Percentiles rank a stretch among this genome's conserved stretches.
These are phyloP conservation scores for Termitomyces sp. DNA, from an alignment of 1,284 basidiomycete genomes.

Conservation along the genomic window DNA sequence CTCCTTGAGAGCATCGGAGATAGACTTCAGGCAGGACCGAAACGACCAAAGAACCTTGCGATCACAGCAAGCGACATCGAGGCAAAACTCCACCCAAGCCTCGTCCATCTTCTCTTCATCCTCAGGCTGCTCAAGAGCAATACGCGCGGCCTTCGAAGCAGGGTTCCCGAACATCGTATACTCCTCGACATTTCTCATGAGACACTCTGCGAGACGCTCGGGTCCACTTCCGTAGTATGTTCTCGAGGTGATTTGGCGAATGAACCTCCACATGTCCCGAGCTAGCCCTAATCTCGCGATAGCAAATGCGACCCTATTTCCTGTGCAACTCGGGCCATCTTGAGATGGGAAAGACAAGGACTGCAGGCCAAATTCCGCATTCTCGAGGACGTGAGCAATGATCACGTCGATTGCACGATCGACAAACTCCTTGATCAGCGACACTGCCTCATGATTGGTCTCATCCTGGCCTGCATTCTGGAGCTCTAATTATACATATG, in stretches of 20 bases:
- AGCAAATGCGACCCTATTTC: too few relatives aligned
- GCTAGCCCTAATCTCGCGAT: conserved; percentile 46
- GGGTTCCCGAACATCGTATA: conserved; percentile 27
- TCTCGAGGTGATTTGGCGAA: conserved; percentile 38
- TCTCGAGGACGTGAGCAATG: conserved; percentile 41
- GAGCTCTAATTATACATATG: conserved; percentile 19
- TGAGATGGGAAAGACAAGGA: neutral
- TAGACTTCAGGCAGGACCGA: conserved; percentile 39
- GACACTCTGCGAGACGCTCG: conserved; percentile 38
- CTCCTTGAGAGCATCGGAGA: too few relatives aligned
- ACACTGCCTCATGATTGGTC: neutral
- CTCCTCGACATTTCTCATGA: conserved; percentile 45
- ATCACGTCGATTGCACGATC: conserved; percentile 39
- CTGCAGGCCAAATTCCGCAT: conserved; percentile 39
- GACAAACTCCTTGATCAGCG: conserved; percentile 34
- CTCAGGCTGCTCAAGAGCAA: neutral
- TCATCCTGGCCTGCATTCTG: conserved; percentile 24
- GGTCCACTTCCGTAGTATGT: conserved; percentile 30
- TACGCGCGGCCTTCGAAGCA: neutral
- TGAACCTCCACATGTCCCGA: conserved; percentile 49
- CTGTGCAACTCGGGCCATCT: neutral
- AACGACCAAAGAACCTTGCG: conserved; percentile 43
- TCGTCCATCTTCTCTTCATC: conserved; percentile 8
- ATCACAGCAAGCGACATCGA: conserved; percentile 43
- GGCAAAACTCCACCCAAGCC: conserved; percentile 54